phyloP scores from a whole-genome alignment of 2,329 filamentous ascomycete species.

The Chrysosporium keratinophilum region DNA sequence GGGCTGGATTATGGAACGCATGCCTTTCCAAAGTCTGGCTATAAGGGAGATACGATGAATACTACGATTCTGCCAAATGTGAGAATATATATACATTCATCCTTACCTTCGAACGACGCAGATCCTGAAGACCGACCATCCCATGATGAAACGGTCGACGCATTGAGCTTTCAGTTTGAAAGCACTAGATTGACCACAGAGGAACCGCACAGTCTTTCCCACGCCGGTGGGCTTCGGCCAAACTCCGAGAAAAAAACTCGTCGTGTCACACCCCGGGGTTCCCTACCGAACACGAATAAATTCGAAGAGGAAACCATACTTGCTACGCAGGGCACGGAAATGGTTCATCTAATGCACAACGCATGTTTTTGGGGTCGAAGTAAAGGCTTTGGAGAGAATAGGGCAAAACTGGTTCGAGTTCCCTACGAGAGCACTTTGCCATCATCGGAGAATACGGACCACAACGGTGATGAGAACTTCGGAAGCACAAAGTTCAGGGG shows the following conservation, averaged over 20 bases:
- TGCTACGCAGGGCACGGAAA: conserved; percentile 30
- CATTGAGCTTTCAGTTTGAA: not conserved
- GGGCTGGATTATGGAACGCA: conserved; percentile 28
- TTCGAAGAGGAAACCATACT: conserved; percentile 23
- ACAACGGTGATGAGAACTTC: not conserved
- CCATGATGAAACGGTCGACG: not conserved
- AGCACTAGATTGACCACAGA: not conserved
- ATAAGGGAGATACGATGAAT: conserved; percentile 19
- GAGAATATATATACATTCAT: conserved; percentile 20
- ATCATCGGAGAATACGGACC: not conserved
- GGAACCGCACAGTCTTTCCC: not conserved
- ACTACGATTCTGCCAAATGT: conserved; percentile 28
- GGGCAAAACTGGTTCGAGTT: conserved; percentile 22
- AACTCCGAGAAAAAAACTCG: not conserved
- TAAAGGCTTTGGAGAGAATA: conserved; percentile 30
- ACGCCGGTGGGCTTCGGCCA: not conserved
- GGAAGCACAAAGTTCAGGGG: not conserved
- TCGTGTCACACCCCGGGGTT: conserved; percentile 5
- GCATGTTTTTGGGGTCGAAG: conserved; percentile 38
- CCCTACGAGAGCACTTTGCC: not conserved
- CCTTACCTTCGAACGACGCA: not conserved
- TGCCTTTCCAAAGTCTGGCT: conserved; percentile 14
- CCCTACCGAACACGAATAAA: conserved; percentile 6
- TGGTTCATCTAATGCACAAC: conserved; percentile 33
- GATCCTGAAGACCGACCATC: not conserved